Conservation (phyloP, 2,329 filamentous ascomycete species). For the Ophiostoma pallidulum region DNA sequence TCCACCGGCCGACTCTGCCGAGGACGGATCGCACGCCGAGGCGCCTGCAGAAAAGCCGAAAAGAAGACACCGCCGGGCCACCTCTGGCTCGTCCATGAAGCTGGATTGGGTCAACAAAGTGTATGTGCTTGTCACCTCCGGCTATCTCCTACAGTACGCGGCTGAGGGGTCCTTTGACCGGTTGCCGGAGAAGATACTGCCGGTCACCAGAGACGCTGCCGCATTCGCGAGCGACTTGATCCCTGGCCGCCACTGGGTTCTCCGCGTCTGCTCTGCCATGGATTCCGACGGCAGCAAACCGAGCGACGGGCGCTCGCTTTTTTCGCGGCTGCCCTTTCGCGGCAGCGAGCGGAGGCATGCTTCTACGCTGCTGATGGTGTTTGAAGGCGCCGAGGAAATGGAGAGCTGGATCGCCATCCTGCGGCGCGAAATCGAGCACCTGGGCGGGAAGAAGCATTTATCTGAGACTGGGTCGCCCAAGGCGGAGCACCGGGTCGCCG, state of each 20-base stretch:
- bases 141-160: conserved; percentile 65
- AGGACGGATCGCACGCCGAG: conserved; percentile 13
- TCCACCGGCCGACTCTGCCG: not conserved
- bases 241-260: conserved; percentile 69
- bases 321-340: conserved; percentile 55
- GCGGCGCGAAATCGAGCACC: conserved; percentile 58
- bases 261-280: conserved; percentile 61
- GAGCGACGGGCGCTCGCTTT: conserved; percentile 48
- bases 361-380: conserved; percentile 60
- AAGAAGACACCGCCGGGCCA: conserved; percentile 34
- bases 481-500: conserved; percentile 26
- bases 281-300: conserved; percentile 45
- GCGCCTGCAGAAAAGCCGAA: conserved; percentile 25
- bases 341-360: conserved; percentile 46
- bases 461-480: conserved; percentile 50
- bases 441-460: conserved; percentile 56
- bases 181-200: conserved; percentile 63
- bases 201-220: conserved; percentile 63
- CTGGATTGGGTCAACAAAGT: conserved; percentile 63
- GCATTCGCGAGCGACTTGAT: conserved; percentile 75
- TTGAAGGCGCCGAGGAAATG: conserved; percentile 65
- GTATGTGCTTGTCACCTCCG: conserved; percentile 61
- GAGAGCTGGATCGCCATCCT: conserved; percentile 63
- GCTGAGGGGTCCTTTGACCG: conserved; percentile 61
- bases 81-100: conserved; percentile 32